Evolutionary conservation across 1,284 basidiomycete species (phyloP).

Genomic region (Ceratobasidium sp.): DNA sequence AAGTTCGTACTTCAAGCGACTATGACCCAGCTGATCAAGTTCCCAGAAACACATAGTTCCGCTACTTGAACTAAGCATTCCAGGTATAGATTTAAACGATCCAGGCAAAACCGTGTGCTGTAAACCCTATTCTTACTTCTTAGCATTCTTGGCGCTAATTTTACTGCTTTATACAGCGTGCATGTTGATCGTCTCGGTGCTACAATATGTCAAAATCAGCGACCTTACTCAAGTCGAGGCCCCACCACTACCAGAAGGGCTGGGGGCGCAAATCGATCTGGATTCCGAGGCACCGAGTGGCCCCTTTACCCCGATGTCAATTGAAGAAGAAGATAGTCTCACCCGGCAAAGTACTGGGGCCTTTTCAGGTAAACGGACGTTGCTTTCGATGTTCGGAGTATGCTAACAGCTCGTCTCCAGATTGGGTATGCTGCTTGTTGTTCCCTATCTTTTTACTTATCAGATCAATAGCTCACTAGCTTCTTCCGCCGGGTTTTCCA

Average conservation of each 20-base stretch:
- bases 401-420: slow-evolving; percentile 30
- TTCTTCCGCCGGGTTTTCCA: slow-evolving; percentile 87
- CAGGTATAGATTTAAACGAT: slow-evolving; percentile 93
- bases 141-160: not conserved
- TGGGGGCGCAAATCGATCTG: slow-evolving; percentile 55
- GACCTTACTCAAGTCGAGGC: slow-evolving; percentile 57
- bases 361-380: slow-evolving; percentile 67
- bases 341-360: slow-evolving; percentile 79
- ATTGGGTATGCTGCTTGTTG: not conserved
- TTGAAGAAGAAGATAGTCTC: slow-evolving; percentile 76
- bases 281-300: slow-evolving; percentile 51
- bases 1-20: not conserved
- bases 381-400: slow-evolving; percentile 14
- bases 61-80: slow-evolving; percentile 87
- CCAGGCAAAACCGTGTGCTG: slow-evolving; percentile 80
- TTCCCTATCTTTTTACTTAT: not conserved
- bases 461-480: slow-evolving; percentile 84
- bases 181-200: slow-evolving; percentile 77
- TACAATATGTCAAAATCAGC: slow-evolving; percentile 55
- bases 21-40: not conserved
- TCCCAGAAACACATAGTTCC: slow-evolving; percentile 85
- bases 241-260: slow-evolving; percentile 60
- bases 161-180: slow-evolving; percentile 45
- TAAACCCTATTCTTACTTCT: not conserved
- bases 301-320: slow-evolving; percentile 61